These are phyloP conservation scores for Lichtheimia hyalospora DNA, from an alignment of 371 early-diverging fungal genomes.

Conservation along the genomic window DNA sequence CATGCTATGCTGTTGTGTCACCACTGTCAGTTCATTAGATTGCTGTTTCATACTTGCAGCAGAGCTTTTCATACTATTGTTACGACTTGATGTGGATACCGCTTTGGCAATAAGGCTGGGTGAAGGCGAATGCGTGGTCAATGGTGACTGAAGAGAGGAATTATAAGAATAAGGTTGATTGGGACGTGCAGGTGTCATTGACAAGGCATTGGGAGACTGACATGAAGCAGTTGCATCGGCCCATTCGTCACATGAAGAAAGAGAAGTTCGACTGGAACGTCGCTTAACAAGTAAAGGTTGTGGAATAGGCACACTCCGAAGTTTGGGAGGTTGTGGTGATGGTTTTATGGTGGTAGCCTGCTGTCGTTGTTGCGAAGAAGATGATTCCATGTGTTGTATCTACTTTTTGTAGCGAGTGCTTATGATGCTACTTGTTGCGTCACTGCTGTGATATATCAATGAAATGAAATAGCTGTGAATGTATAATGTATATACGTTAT, in stretches of 20 bases:
- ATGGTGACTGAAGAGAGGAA: constrained; percentile 1
- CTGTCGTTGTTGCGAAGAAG: constrained; percentile 1
- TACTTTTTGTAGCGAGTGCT: not conserved
- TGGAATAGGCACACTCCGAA: constrained; percentile 43
- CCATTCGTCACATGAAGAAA: constrained; percentile 30
- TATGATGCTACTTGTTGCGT: not conserved
- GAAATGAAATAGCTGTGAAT: no score
- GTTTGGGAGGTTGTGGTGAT: constrained; percentile 9
- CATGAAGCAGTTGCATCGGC: constrained; percentile 5
- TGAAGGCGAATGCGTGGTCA: constrained; percentile 11
- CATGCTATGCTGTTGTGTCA: no score
- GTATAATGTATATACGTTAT: no score
- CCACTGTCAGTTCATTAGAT: no score
- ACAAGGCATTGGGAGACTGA: constrained; percentile 3
- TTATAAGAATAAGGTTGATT: not conserved
- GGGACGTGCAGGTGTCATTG: constrained; percentile 9
- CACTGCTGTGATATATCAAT: not conserved
- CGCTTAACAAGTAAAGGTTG: constrained; percentile 39
- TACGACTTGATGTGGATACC: no score
- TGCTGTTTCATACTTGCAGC: no score
- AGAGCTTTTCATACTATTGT: no score
- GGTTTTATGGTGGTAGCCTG: constrained; percentile 2
- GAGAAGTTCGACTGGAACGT: constrained; percentile 33
- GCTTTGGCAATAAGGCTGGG: no score
- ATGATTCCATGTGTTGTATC: not conserved